Evolutionary conservation across 805 yeast genomes (phyloP), one percentile per base, ranked within the genome.

Genomic region (Schizosaccharomyces octosporus): DNA sequence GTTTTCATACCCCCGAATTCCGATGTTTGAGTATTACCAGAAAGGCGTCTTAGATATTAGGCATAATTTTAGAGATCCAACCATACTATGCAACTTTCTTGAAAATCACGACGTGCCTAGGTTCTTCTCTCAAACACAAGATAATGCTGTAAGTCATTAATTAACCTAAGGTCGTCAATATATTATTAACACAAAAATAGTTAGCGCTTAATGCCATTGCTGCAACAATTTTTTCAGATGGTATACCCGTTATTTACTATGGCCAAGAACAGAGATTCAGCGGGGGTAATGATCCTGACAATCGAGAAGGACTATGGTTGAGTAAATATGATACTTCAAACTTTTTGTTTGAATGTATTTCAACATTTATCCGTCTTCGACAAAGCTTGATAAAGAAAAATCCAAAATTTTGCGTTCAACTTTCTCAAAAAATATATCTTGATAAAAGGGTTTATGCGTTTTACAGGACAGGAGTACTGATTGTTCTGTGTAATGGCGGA

Each of bases 21-120:
- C 60, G 2, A 41, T 24, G 39, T 15, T 31, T 42, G n/a, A n/a
- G 19, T 31, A 19, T 11, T 24, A 32, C n/a, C 24, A 32, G 4
- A 39, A 31, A 27, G 43, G 24, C 13, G 43, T 58, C 4, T 24
- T 24, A 15, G 43, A 31, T 24, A 27, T 59, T 19, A 45, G 45
- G 15, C 48, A 32, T 24, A 19, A 17, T 13, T 58, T 36, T 42
- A 24, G 19, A 42, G 60, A 58, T 58, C 9, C 51, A 11, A 36
- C 48, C 31, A 11, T 39, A 17, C 21, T 58, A 42, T 36, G 60
- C 24, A 58, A 60, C 51, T 61, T 61, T 17, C 41, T 60, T 29
- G 63, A 61, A 21, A 61, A 61, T 24, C 63, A 61, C 3, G 63
- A 61, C 19, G 31, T 32, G 57, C 63, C 63, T 9, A 54, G 63